These are phyloP conservation scores for Prunus salicina DNA, from an alignment of 306 rosid genomes.

Conservation along the genomic window DNA sequence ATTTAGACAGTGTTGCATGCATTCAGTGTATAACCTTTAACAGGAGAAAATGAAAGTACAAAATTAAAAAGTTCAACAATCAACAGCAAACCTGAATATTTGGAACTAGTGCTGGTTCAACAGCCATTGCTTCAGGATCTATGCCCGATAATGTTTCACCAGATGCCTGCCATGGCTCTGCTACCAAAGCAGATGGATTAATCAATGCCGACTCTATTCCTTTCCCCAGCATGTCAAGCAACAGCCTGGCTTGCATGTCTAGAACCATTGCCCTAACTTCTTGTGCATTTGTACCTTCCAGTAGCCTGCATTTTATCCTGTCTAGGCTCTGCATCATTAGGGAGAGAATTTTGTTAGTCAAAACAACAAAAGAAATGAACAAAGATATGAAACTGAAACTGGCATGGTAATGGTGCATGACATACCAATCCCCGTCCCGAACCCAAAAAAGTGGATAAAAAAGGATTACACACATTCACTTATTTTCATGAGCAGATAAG, in stretches of 20 bases:
- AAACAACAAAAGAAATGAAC: conserved; percentile 4
- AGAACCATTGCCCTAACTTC: conserved; percentile 99
- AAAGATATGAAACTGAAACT: neutral
- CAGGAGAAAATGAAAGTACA: neutral
- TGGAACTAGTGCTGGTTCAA: conserved; percentile 80
- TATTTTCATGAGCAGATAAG: neutral
- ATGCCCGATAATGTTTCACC: conserved; percentile 70
- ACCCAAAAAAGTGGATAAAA: neutral
- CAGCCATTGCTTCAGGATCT: conserved; percentile 91
- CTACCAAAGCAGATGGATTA: conserved; percentile 80
- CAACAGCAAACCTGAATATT: conserved; percentile 64
- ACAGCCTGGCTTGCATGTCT: conserved; percentile 98
- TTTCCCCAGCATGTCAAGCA: conserved; percentile 97
- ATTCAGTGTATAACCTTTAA: neutral
- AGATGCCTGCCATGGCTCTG: conserved; percentile 88
- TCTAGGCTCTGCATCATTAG: conserved; percentile 84
- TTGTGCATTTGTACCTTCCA: conserved; percentile 96
- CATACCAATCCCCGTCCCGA: neutral
- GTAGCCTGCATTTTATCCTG: conserved; percentile 91
- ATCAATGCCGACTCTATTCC: conserved; percentile 95
- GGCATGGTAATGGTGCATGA: neutral
- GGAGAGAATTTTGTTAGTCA: conserved; percentile 11
- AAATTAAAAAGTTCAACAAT: conserved; percentile 1
- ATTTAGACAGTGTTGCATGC: neutral
- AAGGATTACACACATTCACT: neutral